phyloP scores from a whole-genome alignment of 2,329 filamentous ascomycete genomes.

The Xylariaceae sp. region DNA sequence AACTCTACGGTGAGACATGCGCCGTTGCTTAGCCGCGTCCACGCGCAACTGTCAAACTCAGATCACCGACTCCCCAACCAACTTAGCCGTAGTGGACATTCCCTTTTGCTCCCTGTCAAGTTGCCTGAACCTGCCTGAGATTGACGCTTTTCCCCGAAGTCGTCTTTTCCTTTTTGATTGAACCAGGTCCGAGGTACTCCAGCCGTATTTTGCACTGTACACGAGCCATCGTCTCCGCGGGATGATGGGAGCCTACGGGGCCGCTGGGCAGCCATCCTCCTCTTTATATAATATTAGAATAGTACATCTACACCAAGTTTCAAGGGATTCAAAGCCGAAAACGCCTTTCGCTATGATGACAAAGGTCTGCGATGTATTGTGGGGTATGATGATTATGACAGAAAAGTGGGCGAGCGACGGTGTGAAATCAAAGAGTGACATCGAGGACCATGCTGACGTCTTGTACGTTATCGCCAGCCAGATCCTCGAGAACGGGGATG shows the following conservation, averaged over 20 bases:
- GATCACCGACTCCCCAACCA: conserved; percentile 11
- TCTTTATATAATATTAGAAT: conserved; percentile 47
- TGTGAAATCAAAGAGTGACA: conserved; percentile 64
- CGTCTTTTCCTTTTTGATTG: conserved; percentile 6
- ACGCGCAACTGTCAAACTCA: conserved; percentile 10
- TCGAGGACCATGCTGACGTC: conserved; percentile 98
- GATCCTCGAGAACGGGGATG: conserved; percentile 95
- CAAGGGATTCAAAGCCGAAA: conserved; percentile 44
- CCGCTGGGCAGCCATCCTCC: conserved; percentile 18
- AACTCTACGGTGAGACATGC: conserved; percentile 18
- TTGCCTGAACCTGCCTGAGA: conserved; percentile 6
- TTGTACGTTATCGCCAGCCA: conserved; percentile 81
- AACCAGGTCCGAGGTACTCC: conserved; percentile 5
- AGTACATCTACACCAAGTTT: conserved; percentile 49
- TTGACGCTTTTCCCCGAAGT: conserved; percentile 12
- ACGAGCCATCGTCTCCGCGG: conserved; percentile 9
- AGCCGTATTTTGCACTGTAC: conserved; percentile 9
- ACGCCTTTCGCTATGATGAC: conserved; percentile 54
- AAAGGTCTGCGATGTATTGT: conserved; percentile 26
- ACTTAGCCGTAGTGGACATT: conserved; percentile 1
- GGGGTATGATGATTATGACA: conserved; percentile 21
- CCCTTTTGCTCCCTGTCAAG: conserved; percentile 1
- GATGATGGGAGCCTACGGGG: conserved; percentile 7
- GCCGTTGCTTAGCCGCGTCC: conserved; percentile 7
- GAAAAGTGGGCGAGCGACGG: conserved; percentile 26